These are phyloP conservation scores for Sporothrix curviconia DNA, from an alignment of 2,329 filamentous ascomycete genomes.

Conservation along the genomic window DNA sequence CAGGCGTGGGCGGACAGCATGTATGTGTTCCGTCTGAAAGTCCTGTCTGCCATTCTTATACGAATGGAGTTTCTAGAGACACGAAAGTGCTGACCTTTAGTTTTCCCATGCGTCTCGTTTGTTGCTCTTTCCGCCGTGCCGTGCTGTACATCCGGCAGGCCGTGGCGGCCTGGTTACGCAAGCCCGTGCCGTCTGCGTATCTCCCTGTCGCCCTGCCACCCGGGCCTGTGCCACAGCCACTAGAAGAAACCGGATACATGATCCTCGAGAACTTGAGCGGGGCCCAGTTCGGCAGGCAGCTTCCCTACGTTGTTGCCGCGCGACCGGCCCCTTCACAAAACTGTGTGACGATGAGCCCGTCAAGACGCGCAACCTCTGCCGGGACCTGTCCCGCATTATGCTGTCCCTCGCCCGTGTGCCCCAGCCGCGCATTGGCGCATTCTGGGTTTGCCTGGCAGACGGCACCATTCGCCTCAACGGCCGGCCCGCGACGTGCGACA, in stretches of 20 bases:
- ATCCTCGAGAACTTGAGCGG: constrained; percentile 10
- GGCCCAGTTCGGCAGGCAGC: background rate
- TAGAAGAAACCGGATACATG: constrained; percentile 5
- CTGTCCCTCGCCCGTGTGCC: constrained; percentile 26
- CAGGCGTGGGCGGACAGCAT: background rate
- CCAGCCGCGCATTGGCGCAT: constrained; percentile 25
- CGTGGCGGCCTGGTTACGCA: background rate
- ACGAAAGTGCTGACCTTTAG: background rate
- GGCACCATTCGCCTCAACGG: constrained; percentile 16
- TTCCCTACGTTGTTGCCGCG: background rate
- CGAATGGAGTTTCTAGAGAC: background rate
- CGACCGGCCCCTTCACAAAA: background rate
- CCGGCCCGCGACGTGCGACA: constrained; percentile 19
- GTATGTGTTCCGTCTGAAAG: background rate
- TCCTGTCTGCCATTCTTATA: background rate
- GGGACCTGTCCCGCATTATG: constrained; percentile 19
- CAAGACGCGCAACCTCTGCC: constrained; percentile 8
- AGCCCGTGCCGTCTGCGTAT: constrained; percentile 8
- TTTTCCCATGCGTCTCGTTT: background rate
- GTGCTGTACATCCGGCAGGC: background rate
- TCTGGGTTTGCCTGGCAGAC: constrained; percentile 23
- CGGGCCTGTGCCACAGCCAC: background rate
- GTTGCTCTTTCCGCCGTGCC: background rate
- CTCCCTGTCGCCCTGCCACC: background rate
- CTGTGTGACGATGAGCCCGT: background rate